A percentile compares a stretch with the other conserved stretches of the same genome.
Evolutionary conservation across 1,284 basidiomycete genomes (phyloP).

Genomic region (Polyporus tsugae): DNA sequence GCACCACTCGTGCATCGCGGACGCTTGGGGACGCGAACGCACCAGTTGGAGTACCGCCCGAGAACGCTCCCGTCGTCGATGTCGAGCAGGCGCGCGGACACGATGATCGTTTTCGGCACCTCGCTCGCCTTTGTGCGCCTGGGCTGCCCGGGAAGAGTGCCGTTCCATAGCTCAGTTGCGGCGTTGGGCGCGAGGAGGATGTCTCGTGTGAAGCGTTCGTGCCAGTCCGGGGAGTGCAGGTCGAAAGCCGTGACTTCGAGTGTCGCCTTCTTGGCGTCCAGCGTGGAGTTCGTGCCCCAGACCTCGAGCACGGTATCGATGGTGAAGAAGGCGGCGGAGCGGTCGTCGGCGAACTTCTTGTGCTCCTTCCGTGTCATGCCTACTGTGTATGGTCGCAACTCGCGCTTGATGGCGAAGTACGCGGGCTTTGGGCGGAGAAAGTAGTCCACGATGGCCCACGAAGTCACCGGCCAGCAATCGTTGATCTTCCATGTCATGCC

Average conservation of each 20-base stretch:
- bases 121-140: constrained; percentile 72
- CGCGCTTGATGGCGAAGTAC: constrained; percentile 63
- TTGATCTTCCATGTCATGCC: constrained; percentile 53
- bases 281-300: constrained; percentile 86
- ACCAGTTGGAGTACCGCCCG: constrained; percentile 85
- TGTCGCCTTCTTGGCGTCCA: constrained; percentile 61
- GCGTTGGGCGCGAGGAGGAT: constrained; percentile 74
- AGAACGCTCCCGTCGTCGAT: constrained; percentile 62
- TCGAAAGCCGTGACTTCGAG: constrained; percentile 80
- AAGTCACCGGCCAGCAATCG: constrained; percentile 77
- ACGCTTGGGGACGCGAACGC: constrained; percentile 29
- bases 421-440: constrained; percentile 69
- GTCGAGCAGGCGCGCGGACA: constrained; percentile 79
- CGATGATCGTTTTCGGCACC: constrained; percentile 71
- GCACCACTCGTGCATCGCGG: not conserved
- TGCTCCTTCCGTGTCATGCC: constrained; percentile 83
- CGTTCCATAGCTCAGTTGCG: constrained; percentile 84
- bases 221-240: constrained; percentile 64
- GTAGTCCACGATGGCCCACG: constrained; percentile 77
- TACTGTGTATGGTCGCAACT: constrained; percentile 70
- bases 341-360: constrained; percentile 62
- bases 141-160: constrained; percentile 74
- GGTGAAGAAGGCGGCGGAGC: constrained; percentile 69
- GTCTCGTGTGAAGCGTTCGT: constrained; percentile 56
- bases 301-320: constrained; percentile 76